A percentile compares a stretch with the other conserved stretches of the same genome.
phyloP scores from a whole-genome alignment of 176 grass and related monocot genomes.

The Puya raimondii region DNA sequence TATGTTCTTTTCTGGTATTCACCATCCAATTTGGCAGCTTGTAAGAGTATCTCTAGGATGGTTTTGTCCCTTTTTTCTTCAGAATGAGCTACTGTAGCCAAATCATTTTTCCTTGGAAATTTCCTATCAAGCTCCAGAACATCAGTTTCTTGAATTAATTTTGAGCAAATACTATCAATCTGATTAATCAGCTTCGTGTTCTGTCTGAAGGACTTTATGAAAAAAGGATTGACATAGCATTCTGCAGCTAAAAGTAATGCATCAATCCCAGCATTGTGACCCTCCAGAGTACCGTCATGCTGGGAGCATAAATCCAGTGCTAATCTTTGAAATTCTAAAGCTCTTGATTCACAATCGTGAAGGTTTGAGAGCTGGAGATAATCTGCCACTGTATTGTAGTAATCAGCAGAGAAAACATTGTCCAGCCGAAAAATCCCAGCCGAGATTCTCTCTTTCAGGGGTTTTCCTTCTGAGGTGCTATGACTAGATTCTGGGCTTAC shows the following conservation, averaged over 20 bases:
- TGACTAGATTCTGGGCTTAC: slow-evolving; percentile 27
- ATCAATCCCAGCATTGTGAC: slow-evolving; percentile 83
- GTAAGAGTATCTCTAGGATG: slow-evolving; percentile 76
- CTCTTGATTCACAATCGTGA: slow-evolving; percentile 60
- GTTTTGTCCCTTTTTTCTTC: slow-evolving; percentile 77
- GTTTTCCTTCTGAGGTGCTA: slow-evolving; percentile 28
- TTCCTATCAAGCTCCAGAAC: slow-evolving; percentile 30
- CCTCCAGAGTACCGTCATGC: slow-evolving; percentile 52
- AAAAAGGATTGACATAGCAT: slow-evolving; percentile 86
- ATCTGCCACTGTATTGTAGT: slow-evolving; percentile 64
- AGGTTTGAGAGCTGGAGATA: slow-evolving; percentile 68
- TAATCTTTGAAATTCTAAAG: slow-evolving; percentile 77
- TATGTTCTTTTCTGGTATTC: slow-evolving; percentile 47
- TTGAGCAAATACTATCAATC: slow-evolving; percentile 45
- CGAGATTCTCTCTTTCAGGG: slow-evolving; percentile 27
- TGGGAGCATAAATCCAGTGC: slow-evolving; percentile 64
- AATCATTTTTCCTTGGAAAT: slow-evolving; percentile 39
- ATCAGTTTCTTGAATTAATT: slow-evolving; percentile 41
- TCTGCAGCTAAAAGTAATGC: slow-evolving; percentile 86
- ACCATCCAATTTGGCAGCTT: slow-evolving; percentile 65
- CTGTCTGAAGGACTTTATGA: slow-evolving; percentile 46
- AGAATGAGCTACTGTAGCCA: slow-evolving; percentile 33
- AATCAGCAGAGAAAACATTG: slow-evolving; percentile 57
- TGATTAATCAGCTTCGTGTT: slow-evolving; percentile 48
- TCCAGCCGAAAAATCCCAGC: slow-evolving; percentile 43